A percentile compares a stretch with the other conserved stretches of the same genome.
Conservation (phyloP, 2,329 filamentous ascomycete species). For the Pseudovirgaria hyperparasitica region DNA sequence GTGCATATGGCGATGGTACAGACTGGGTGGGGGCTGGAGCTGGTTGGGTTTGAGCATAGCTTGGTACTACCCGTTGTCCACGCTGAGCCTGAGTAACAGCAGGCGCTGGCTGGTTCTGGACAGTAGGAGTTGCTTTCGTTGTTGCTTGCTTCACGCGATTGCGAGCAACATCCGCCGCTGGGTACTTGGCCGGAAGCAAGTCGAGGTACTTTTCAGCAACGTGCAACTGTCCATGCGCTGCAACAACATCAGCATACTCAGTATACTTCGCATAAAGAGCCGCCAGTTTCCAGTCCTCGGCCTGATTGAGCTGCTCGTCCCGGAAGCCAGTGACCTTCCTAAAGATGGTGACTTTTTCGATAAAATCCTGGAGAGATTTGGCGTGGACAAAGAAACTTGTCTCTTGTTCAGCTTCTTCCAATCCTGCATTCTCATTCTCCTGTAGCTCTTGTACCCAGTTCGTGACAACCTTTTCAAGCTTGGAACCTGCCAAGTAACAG, state of each 20-base stretch:
- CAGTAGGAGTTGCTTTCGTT: conserved; percentile 41
- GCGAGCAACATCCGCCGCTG: conserved; percentile 75
- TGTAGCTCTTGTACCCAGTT: conserved; percentile 90
- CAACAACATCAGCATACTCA: conserved; percentile 92
- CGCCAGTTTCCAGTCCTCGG: conserved; percentile 77
- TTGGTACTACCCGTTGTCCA: conserved; percentile 22
- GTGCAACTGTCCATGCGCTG: conserved; percentile 73
- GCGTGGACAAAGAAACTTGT: conserved; percentile 89
- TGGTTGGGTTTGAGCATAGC: conserved; percentile 20
- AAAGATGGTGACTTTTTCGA: conserved; percentile 98
- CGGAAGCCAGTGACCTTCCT: conserved; percentile 84
- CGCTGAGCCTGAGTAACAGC: conserved; percentile 16
- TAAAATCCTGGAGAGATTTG: conserved; percentile 76
- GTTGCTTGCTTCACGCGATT: conserved; percentile 78
- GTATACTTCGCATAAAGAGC: conserved; percentile 88
- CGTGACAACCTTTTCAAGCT: conserved; percentile 88
- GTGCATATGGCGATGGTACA: conserved; percentile 11
- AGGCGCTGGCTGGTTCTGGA: conserved; percentile 27
- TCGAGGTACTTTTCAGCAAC: conserved; percentile 86
- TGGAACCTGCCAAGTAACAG: conserved; percentile 91
- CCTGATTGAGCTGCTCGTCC: conserved; percentile 59
- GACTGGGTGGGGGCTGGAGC: conserved; percentile 11
- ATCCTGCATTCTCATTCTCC: conserved; percentile 64
- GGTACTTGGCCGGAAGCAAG: conserved; percentile 70
- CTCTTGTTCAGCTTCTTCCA: conserved; percentile 56